Conservation (phyloP, 2,329 filamentous ascomycete genomes). For the Aspergillus fructus region DNA sequence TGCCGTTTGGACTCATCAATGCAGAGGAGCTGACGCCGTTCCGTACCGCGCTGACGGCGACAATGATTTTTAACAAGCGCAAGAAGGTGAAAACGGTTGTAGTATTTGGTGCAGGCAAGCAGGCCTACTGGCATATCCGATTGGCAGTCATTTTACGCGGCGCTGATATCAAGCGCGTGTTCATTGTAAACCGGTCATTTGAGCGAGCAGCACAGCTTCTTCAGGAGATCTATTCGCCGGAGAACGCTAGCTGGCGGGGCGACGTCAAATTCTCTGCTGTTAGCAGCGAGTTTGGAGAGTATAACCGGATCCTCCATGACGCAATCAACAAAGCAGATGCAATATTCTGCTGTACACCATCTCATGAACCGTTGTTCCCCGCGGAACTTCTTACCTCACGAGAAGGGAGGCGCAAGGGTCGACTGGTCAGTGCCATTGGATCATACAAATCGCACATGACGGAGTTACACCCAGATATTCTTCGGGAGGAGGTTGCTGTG, state of each 20-base stretch:
- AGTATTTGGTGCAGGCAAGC: conserved; percentile 83
- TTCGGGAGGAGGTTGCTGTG: conserved; percentile 62
- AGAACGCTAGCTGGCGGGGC: conserved; percentile 60
- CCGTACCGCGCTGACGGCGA: conserved; percentile 62
- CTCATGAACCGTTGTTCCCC: conserved; percentile 72
- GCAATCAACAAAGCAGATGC: conserved; percentile 70
- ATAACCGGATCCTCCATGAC: conserved; percentile 65
- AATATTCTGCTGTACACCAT: conserved; percentile 87
- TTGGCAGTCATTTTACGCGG: conserved; percentile 70
- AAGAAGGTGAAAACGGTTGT: conserved; percentile 70
- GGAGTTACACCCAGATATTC: conserved; percentile 75
- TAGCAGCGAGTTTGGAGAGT: conserved; percentile 71
- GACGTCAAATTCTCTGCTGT: conserved; percentile 67
- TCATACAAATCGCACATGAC: conserved; percentile 70
- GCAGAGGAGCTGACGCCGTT: conserved; percentile 69
- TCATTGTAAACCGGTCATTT: conserved; percentile 73
- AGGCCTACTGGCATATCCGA: conserved; percentile 93
- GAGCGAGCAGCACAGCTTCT: conserved; percentile 49
- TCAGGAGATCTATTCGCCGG: conserved; percentile 54
- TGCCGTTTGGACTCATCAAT: conserved; percentile 63
- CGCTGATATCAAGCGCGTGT: conserved; percentile 70
- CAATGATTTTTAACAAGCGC: conserved; percentile 64
- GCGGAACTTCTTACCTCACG: conserved; percentile 66
- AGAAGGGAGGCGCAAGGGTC: conserved; percentile 45
- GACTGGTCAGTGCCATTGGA: conserved; percentile 46